A percentile compares a stretch with the other conserved stretches of the same genome.
Conservation (phyloP, 352 stramenopile species). For the Pelagophyceae sp. region DNA sequence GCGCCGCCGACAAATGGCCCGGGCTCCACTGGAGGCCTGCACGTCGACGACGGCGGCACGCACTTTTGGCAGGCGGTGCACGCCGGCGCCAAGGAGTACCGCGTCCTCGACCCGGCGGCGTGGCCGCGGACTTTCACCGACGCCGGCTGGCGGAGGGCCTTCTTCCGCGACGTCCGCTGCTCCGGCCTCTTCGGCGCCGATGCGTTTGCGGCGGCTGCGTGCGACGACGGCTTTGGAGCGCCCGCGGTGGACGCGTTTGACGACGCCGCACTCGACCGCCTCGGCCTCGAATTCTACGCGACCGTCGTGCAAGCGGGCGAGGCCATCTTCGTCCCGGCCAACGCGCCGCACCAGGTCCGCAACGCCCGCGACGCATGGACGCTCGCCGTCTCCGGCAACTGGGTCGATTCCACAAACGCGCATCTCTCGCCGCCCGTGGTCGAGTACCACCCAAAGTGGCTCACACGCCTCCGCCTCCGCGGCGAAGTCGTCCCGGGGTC, state of each 20-base stretch:
- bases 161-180: slow-evolving; percentile 1
- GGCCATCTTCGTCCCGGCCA: background rate
- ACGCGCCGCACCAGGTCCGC: background rate
- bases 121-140: background rate
- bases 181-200: background rate
- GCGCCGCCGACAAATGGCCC: no score
- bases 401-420: background rate
- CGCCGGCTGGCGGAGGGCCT: background rate
- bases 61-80: background rate
- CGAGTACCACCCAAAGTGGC: slow-evolving; percentile 1
- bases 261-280: background rate
- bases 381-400: background rate
- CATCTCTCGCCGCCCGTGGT: background rate
- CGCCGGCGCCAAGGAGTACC: background rate
- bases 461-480: background rate
- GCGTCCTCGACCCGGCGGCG: background rate
- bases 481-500: background rate
- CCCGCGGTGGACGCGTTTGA: background rate
- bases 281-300: no score
- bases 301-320: no score
- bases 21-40: background rate
- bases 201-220: background rate
- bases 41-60: background rate
- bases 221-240: slow-evolving; percentile 1
- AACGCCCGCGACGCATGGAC: background rate